Base-by-base conservation (phyloP, 176 grass and related monocot genomes). In the Oropetium thomaeum region DNA sequence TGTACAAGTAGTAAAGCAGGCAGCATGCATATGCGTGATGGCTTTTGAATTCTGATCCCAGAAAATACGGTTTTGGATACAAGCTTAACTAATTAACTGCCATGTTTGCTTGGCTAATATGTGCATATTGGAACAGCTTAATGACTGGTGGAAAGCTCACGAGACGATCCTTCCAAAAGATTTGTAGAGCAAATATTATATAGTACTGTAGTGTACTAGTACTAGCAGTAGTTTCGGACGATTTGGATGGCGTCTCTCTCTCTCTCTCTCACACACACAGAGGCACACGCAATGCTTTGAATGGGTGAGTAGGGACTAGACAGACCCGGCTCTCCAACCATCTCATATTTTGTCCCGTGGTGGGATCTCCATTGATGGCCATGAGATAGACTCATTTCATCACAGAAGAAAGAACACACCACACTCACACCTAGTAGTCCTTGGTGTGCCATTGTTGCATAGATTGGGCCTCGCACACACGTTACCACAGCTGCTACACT, bases 271-370 rank as follows among this genome's bases (percentile, higher is more conserved):
- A 8, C 35, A 37, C 35, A 37, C 35, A 37, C 35, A 1, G n/a
- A 69, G 48, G 73, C 13, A 85, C 92, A 99, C 91, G 87, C 92
- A 99, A 98, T 84, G 96, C 82, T 92, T 99, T 98, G 83, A 95
- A 95, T 92, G 88, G 82, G 28, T 79, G 96, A 99, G 80, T 70
- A 74, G 84, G 76, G 91, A 99, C 87, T 84, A 78, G 75, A 88
- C 91, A 87, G 47, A 83, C 58, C 83, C 80, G 79, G 76, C 69
- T 70, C 82, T 82, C 79, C 90, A 84, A 87, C 84, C 62, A 81
- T 90, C 62, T 69, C 77, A 66, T 81, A 79, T 84, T 89, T 98
- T 92, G 95, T 89, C 90, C 69, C 78, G 54, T 83, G 83, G 80
- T 91, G 65, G 83, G 80, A 87, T 85, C 88, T 71, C 69, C 88